phyloP scores from a whole-genome alignment of 2,329 filamentous ascomycete species.

The Aspergillus cejpii region DNA sequence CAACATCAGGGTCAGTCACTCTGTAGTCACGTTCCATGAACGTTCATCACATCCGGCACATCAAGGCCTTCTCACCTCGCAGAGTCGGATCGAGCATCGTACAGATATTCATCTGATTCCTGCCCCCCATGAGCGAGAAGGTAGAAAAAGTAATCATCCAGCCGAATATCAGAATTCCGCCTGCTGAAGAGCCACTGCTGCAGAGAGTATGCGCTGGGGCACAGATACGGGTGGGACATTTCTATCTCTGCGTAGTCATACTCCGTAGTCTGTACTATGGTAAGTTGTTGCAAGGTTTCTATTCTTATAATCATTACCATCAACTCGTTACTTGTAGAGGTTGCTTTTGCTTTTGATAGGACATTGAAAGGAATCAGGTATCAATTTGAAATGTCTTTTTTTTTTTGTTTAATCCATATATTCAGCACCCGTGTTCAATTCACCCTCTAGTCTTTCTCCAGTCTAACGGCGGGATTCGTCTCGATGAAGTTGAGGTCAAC shows the following conservation, averaged over 20 bases:
- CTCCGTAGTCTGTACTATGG: not conserved
- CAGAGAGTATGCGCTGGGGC: constrained; percentile 54
- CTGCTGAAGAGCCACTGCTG: constrained; percentile 59
- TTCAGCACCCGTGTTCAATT: constrained; percentile 11
- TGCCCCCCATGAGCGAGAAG: constrained; percentile 38
- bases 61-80: constrained; percentile 43
- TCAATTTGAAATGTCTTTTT: no score
- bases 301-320: not conserved
- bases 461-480: constrained; percentile 78
- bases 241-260: not conserved
- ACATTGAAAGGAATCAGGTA: no score
- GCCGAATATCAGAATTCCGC: constrained; percentile 38
- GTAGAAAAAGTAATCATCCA: constrained; percentile 34
- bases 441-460: constrained; percentile 66
- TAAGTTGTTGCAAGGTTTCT: no score
- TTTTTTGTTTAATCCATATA: no score
- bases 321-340: no score
- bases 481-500: constrained; percentile 91
- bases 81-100: constrained; percentile 21
- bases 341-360: not conserved
- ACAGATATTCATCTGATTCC: constrained; percentile 19
- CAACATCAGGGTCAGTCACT: not conserved
- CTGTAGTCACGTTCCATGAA: not conserved
- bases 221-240: constrained; percentile 63
- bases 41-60: constrained; percentile 29